Conservation (phyloP, 768 basidiomycete species). For the Russula lepida region DNA sequence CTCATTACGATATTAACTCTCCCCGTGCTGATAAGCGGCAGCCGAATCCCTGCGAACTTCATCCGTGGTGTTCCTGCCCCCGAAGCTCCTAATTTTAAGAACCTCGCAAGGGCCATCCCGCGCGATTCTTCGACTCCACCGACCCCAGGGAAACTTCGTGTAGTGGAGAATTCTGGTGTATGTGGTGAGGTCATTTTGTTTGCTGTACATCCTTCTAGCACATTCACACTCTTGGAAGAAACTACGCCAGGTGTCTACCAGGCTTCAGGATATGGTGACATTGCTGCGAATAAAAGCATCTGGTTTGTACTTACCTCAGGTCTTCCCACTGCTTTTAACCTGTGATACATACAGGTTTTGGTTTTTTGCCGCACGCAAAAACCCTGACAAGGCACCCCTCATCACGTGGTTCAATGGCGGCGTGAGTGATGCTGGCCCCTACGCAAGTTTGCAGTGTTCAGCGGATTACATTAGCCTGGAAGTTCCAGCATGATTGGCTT, state of each 20-base stretch:
- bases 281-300: conserved; percentile 46
- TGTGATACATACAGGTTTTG: conserved; percentile 42
- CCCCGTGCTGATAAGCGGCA: conserved; percentile 22
- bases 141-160: conserved; percentile 43
- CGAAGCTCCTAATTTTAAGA: not conserved
- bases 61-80: conserved; percentile 36
- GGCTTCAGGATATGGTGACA: conserved; percentile 57
- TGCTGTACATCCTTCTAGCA: not conserved
- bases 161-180: conserved; percentile 52
- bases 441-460: not conserved
- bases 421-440: conserved; percentile 21
- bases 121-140: conserved; percentile 8
- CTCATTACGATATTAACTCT: conserved; percentile 19
- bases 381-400: conserved; percentile 52
- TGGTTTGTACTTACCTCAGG: conserved; percentile 32
- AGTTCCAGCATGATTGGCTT: conserved; percentile 57
- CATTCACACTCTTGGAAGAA: conserved; percentile 27
- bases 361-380: conserved; percentile 57
- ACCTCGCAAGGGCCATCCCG: not conserved
- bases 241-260: conserved; percentile 54
- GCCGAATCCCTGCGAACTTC: conserved; percentile 44
- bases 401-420: conserved; percentile 60
- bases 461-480: conserved; percentile 26
- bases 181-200: conserved; percentile 35
- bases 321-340: not conserved